Evolutionary conservation across 2,329 filamentous ascomycete species (phyloP).

Genomic region (Alternaria gaisen): DNA sequence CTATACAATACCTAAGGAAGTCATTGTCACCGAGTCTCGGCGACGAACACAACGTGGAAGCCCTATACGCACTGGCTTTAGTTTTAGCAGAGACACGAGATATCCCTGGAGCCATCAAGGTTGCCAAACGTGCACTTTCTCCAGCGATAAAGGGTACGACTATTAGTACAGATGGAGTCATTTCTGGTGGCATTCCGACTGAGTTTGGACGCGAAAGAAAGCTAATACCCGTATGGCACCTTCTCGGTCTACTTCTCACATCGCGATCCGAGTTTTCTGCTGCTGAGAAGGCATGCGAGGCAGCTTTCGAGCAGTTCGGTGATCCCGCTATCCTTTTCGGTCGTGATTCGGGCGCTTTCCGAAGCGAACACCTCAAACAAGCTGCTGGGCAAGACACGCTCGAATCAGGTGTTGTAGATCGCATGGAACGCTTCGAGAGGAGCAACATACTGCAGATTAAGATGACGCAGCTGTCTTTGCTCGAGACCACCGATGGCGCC

Average conservation of each 20-base stretch:
- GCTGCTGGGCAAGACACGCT: conserved; percentile 24
- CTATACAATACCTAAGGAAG: conserved; percentile 77
- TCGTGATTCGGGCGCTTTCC: conserved; percentile 60
- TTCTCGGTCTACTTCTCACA: conserved; percentile 84
- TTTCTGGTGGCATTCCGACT: conserved; percentile 35
- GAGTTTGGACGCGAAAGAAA: conserved; percentile 64
- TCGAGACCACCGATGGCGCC: conserved; percentile 84
- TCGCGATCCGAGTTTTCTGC: conserved; percentile 84
- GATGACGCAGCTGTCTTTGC: conserved; percentile 87
- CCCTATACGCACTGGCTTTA: conserved; percentile 81
- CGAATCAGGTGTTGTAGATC: conserved; percentile 70
- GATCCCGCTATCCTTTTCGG: conserved; percentile 76
- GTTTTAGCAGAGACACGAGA: conserved; percentile 89
- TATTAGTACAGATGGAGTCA: conserved; percentile 43
- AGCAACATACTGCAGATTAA: conserved; percentile 91
- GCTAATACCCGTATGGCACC: conserved; percentile 87
- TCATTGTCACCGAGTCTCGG: conserved; percentile 74
- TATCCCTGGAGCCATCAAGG: conserved; percentile 79
- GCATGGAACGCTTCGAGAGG: conserved; percentile 85
- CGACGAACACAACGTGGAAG: conserved; percentile 74
- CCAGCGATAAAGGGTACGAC: conserved; percentile 55
- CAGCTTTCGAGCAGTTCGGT: conserved; percentile 88
- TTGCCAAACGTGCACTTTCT: conserved; percentile 78
- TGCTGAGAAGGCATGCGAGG: conserved; percentile 84
- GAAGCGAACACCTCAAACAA: conserved; percentile 72